A percentile compares a stretch with the other conserved stretches of the same genome.
Evolutionary conservation across 805 yeast species (phyloP).

Genomic region (Hanseniaspora singularis): DNA sequence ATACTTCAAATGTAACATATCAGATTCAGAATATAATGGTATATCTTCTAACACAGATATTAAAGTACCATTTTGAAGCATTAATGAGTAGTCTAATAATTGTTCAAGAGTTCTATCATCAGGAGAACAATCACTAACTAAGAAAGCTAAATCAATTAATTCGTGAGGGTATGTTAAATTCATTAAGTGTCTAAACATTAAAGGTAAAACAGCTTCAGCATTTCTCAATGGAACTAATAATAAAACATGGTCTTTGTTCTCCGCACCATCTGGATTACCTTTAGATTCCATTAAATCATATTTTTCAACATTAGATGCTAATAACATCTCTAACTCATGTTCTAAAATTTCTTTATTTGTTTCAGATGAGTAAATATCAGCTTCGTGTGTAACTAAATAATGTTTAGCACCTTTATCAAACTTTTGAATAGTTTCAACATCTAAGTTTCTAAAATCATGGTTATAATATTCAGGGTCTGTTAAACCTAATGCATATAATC

Average conservation of each 20-base stretch:
- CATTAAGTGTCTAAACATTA: slow-evolving; percentile 78
- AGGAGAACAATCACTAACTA: slow-evolving; percentile 67
- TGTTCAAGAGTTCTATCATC: slow-evolving; percentile 55
- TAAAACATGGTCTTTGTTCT: slow-evolving; percentile 50
- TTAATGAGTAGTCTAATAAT: slow-evolving; percentile 50
- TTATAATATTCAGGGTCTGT: slow-evolving; percentile 28
- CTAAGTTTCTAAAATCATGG: slow-evolving; percentile 29
- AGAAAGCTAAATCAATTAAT: slow-evolving; percentile 65
- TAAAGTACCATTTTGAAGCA: slow-evolving; percentile 60
- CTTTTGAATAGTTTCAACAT: slow-evolving; percentile 26
- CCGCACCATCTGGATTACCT: slow-evolving; percentile 42
- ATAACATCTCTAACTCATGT: slow-evolving; percentile 30
- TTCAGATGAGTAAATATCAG: slow-evolving; percentile 25
- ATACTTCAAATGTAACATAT: slow-evolving; percentile 44
- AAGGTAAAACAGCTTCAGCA: slow-evolving; percentile 63
- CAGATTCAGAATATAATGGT: slow-evolving; percentile 12
- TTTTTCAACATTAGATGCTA: slow-evolving; percentile 40
- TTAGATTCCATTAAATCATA: slow-evolving; percentile 50
- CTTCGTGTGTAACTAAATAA: slow-evolving; percentile 29
- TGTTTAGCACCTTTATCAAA: slow-evolving; percentile 33
- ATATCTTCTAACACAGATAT: slow-evolving; percentile 31
- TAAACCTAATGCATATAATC: slow-evolving; percentile 15
- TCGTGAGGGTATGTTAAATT: slow-evolving; percentile 75
- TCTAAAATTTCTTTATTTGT: slow-evolving; percentile 25
- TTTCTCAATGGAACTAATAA: slow-evolving; percentile 67